Conservation (phyloP, 2,329 filamentous ascomycete species). For the Ophiostoma perfectum region DNA sequence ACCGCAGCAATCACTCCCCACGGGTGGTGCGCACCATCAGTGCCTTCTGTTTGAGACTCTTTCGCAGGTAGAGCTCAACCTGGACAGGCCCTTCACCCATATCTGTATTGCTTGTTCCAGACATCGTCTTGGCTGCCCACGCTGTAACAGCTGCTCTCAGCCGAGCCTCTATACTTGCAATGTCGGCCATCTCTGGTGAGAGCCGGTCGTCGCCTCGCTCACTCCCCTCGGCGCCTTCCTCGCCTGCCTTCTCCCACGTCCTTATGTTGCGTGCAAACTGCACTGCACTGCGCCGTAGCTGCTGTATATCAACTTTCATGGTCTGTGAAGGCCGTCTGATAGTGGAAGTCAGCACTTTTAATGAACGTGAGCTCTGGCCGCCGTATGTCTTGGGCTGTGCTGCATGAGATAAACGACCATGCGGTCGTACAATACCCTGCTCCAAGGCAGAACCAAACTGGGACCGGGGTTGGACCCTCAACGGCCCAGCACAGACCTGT, state of each 20-base stretch:
- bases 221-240: no score
- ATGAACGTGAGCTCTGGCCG: not conserved
- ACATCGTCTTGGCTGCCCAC: slow-evolving; percentile 21
- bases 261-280: slow-evolving; percentile 11
- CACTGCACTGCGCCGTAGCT: slow-evolving; percentile 9
- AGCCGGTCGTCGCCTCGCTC: not conserved
- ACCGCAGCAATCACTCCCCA: not conserved
- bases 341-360: not conserved
- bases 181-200: slow-evolving; percentile 19
- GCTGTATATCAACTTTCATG: slow-evolving; percentile 13
- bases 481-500: not conserved
- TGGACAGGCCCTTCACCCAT: slow-evolving; percentile 10
- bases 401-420: not conserved
- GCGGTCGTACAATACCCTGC: not conserved
- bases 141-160: slow-evolving; percentile 16
- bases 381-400: not conserved
- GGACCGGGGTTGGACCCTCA: not conserved
- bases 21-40: not conserved
- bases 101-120: not conserved
- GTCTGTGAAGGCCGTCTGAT: not conserved
- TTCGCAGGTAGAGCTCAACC: slow-evolving; percentile 24
- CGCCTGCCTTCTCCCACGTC: slow-evolving; percentile 1
- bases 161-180: slow-evolving; percentile 22
- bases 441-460: not conserved
- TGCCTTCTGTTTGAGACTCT: slow-evolving; percentile 20